Base-by-base conservation (phyloP, 2,329 filamentous ascomycete species). In the Cordyceps javanica region DNA sequence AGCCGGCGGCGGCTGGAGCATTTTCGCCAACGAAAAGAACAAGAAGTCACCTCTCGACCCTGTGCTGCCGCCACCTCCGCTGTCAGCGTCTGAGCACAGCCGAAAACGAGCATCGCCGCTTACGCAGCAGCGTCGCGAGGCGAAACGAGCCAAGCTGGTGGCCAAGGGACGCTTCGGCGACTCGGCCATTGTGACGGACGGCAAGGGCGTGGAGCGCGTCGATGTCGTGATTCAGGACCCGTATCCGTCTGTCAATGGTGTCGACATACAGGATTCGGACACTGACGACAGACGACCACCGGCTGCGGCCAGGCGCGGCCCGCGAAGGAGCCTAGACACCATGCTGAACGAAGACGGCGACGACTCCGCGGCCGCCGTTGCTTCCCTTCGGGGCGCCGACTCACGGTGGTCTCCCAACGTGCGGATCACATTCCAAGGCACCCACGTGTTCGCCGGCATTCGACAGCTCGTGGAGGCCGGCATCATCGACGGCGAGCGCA, bases 381-480 rank as follows among this genome's bases (percentile, higher is more conserved):
- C 54, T 13, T 14, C 23, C 11, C 26, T 19, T 25, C 26, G 25
- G 3, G 44, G 25, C n/a, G 25, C 64, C 13, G 44, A 21, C 14
- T 61, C 64, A 3, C 59, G 51, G 45, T 75, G 73, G 73, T 65
- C 41, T 60, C 72, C 71, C 16, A 64, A 66, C 3, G 59, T 90
- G 19, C 79, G 81, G 21, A 71, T 96, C 10, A 85, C 83, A 0
- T 89, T 96, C 61, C 81, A 86, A 39, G 91, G 91, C 0, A 71
- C 80, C 0, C 90, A 96, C 68, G 85, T 96, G 3, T 93, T 95
- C 72, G 86, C 87, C 0, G 91, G 91, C 0, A 78, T 96, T 25
- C 81, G 90, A 49, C 84, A 88, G 66, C 77, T 96, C 32, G 88
- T 93, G 0, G 90, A 95, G 69, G 74, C 82, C 16, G 90, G 90